Base-by-base conservation (phyloP, 768 basidiomycete genomes). In the Mycena albidolilacea region DNA sequence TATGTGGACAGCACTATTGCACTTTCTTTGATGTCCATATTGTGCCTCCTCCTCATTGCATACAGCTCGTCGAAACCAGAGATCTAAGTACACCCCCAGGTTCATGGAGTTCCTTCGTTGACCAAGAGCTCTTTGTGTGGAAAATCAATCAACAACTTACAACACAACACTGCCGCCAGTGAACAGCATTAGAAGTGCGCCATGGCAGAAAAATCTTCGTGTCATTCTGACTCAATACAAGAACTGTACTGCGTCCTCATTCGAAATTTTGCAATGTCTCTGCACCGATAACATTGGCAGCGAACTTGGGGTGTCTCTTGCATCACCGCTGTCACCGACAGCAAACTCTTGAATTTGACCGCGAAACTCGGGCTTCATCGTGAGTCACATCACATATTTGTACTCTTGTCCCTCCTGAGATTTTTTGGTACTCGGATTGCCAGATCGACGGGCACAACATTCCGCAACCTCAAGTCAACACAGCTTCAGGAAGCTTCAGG, bases 291-390 rank as follows among this genome's bases (percentile, higher is more conserved):
- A 46, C 5, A 62, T 62, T 21, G 61, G 61, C 6, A 21, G 8
- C 11, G 44, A 23, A 9, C 43, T 62, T 35, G 44, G 7, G 7
- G 61, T 19, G 61, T 62, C 3, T 62, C 61, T 2, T 62, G 61
- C 44, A 39, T 62, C 21, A 44, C 61, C 9, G 61, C 61, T 35
- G 44, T 46, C 21, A 46, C 44, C 1, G 61, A 62, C 44, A 46
- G 61, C 30, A 44, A 62, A 62, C 61, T 62, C 43, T 46, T 62
- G 44, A 62, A 62, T 19, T 17, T 46, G 12, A 62, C 61, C 9
- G 61, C 30, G 14, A 44, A 62, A 14, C 43, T 46, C 17, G 61
- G 61, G 8, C 12, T 46, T 17, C 43, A 46, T 14, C 15, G 61
- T 62, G 21, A 2, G 61, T 62, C 44, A n/a, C n/a, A n/a, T 37